Conservation (phyloP, 2,329 filamentous ascomycete species). For the Alternaria angustiovoidea region DNA sequence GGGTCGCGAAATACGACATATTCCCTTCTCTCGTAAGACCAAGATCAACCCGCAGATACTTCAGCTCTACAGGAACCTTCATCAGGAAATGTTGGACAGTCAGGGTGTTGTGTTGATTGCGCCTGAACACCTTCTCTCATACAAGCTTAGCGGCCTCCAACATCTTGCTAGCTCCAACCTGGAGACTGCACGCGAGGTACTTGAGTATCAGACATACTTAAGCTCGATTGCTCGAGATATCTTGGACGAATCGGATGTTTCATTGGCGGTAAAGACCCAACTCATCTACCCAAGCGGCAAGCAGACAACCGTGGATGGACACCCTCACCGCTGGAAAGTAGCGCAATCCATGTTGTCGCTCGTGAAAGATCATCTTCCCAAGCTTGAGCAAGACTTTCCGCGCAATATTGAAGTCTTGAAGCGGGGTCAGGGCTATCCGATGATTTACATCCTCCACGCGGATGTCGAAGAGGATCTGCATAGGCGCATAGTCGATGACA, state of each 20-base stretch:
- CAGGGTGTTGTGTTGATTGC: constrained; percentile 67
- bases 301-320: constrained; percentile 60
- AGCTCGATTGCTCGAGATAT: constrained; percentile 61
- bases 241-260: constrained; percentile 72
- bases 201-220: constrained; percentile 53
- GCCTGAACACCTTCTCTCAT: constrained; percentile 70
- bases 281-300: constrained; percentile 68
- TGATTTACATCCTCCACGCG: constrained; percentile 65
- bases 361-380: constrained; percentile 42
- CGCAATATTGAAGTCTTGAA: constrained; percentile 52
- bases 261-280: constrained; percentile 65
- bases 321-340: constrained; percentile 64
- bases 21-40: constrained; percentile 67
- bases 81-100: constrained; percentile 56
- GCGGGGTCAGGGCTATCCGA: constrained; percentile 45
- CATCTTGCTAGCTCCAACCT: constrained; percentile 46
- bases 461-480: constrained; percentile 63
- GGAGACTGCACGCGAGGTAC: constrained; percentile 1
- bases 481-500: neutral
- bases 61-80: constrained; percentile 31
- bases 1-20: constrained; percentile 61
- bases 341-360: constrained; percentile 63
- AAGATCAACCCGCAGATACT: constrained; percentile 30
- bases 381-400: constrained; percentile 44
- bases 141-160: constrained; percentile 68